These are phyloP conservation scores for Penicillium dipodomyicola DNA, from an alignment of 495 filamentous ascomycete species.

Conservation along the genomic window DNA sequence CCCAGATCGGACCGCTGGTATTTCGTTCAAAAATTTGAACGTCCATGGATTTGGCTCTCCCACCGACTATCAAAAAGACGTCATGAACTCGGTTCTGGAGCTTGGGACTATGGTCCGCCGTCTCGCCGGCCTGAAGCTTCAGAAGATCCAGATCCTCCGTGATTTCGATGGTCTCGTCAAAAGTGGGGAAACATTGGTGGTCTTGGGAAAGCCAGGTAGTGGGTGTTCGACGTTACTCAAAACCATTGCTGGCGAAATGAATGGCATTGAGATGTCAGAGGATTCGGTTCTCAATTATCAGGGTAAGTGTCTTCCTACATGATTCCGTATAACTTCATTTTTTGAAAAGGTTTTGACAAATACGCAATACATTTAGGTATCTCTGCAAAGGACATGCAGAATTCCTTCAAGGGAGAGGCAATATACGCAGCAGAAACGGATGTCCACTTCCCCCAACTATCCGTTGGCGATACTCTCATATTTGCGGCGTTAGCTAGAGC, in stretches of 20 bases:
- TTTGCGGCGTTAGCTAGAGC: constrained; percentile 54
- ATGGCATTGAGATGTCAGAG: constrained; percentile 58
- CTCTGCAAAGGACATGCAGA: constrained; percentile 56
- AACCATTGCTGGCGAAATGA: constrained; percentile 60
- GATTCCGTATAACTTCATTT: background rate
- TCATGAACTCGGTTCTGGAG: background rate
- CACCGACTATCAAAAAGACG: background rate
- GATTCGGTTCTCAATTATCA: constrained; percentile 62
- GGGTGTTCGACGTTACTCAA: constrained; percentile 67
- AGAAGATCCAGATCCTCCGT: constrained; percentile 59
- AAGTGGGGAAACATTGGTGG: constrained; percentile 70
- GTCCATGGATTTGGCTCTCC: background rate
- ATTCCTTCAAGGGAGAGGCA: constrained; percentile 41
- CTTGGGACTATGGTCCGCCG: background rate
- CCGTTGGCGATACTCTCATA: constrained; percentile 57
- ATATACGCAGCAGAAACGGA: constrained; percentile 47
- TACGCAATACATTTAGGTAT: background rate
- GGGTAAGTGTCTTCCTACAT: constrained; percentile 42
- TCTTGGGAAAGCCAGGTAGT: constrained; percentile 64
- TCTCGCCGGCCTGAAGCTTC: background rate
- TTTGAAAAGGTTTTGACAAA: background rate
- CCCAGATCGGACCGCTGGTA: background rate
- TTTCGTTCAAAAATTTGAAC: background rate
- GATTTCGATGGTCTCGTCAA: constrained; percentile 63
- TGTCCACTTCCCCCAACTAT: constrained; percentile 57